phyloP scores from a whole-genome alignment of 495 filamentous ascomycete species.

The Hypoxylon trugodes region DNA sequence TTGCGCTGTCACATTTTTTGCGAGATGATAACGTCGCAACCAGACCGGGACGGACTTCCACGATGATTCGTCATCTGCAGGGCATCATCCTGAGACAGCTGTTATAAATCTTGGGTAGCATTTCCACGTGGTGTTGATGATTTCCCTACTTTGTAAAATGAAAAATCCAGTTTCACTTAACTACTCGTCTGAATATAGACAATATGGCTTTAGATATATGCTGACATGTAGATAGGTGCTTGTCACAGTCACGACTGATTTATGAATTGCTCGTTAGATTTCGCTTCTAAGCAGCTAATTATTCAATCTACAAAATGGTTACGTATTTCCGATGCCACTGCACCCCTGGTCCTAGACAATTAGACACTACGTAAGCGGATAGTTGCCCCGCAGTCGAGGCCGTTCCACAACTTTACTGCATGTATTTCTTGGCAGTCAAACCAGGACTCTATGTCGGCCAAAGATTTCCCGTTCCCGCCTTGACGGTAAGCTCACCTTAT shows the following conservation, averaged over 20 bases:
- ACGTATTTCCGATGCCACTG: not conserved
- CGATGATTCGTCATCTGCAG: slow-evolving; percentile 28
- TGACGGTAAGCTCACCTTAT: slow-evolving; percentile 7
- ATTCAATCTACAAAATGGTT: not conserved
- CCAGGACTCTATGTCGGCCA: slow-evolving; percentile 5
- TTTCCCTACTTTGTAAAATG: slow-evolving; percentile 5
- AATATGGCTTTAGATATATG: not conserved
- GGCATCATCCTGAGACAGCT: slow-evolving; percentile 20
- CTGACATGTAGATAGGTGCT: too few relatives aligned
- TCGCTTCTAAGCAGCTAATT: not conserved
- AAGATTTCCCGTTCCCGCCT: not conserved
- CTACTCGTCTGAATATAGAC: not conserved
- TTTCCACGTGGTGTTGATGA: slow-evolving; percentile 24
- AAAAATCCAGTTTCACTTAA: slow-evolving; percentile 1
- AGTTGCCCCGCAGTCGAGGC: slow-evolving; percentile 32
- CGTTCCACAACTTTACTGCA: slow-evolving; percentile 13
- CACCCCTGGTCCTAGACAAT: not conserved
- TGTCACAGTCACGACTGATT: too few relatives aligned
- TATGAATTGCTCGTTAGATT: too few relatives aligned
- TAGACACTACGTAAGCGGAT: not conserved
- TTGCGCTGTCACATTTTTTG: slow-evolving; percentile 30
- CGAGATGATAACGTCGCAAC: slow-evolving; percentile 35
- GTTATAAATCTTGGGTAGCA: slow-evolving; percentile 21
- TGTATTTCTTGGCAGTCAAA: slow-evolving; percentile 23
- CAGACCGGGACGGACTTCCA: slow-evolving; percentile 5